phyloP scores from a whole-genome alignment of 495 filamentous ascomycete species.

The Neurospora sublineolata region DNA sequence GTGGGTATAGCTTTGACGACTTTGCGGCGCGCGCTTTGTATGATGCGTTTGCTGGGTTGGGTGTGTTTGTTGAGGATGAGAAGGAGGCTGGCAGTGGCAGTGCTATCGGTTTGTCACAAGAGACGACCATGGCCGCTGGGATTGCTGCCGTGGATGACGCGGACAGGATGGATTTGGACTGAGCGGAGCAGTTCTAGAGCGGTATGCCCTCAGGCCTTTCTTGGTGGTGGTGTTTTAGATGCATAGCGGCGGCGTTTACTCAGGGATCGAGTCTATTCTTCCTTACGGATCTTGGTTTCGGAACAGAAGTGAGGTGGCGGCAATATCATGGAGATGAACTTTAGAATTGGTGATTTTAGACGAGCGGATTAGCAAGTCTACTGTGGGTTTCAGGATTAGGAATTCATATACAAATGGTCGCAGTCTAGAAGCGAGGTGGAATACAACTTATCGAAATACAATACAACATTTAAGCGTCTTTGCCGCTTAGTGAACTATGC shows the following conservation, averaged over 20 bases:
- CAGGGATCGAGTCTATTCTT: background rate
- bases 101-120: conserved; percentile 14
- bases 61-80: conserved; percentile 72
- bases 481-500: background rate
- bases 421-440: background rate
- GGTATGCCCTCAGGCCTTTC: background rate
- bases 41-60: conserved; percentile 84
- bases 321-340: background rate
- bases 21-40: conserved; percentile 70
- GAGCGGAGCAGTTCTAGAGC: conserved; percentile 5
- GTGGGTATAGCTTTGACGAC: conserved; percentile 71
- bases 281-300: background rate
- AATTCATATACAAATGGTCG: background rate
- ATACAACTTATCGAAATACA: background rate
- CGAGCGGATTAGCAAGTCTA: background rate
- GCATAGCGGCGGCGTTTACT: conserved; percentile 18
- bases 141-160: conserved; percentile 21
- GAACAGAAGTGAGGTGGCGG: background rate
- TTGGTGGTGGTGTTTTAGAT: background rate
- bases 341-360: background rate
- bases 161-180: conserved; percentile 35
- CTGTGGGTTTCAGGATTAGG: background rate
- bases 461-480: background rate
- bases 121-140: conserved; percentile 22
- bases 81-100: conserved; percentile 29